A percentile compares a stretch with the other conserved stretches of the same genome.
Conservation (phyloP, 2,329 filamentous ascomycete genomes). For the Calonectria crousiana region DNA sequence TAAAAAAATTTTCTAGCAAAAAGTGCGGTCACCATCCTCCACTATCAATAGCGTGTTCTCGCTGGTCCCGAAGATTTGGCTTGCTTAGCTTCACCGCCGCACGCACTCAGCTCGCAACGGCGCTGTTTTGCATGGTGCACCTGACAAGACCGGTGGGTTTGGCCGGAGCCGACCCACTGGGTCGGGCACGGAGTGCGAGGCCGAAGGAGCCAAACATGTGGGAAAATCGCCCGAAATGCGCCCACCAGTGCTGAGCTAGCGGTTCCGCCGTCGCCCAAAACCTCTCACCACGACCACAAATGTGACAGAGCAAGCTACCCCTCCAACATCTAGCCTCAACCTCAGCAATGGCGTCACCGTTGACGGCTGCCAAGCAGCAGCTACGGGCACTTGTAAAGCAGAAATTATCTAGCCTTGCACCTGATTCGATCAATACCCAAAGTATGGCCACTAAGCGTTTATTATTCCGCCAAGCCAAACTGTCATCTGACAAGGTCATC, state of each 20-base stretch:
- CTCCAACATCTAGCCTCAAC: conserved; percentile 24
- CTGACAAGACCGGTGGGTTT: conserved; percentile 35
- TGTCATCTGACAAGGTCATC: conserved; percentile 34
- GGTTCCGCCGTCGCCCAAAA: conserved; percentile 17
- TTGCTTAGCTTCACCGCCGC: conserved; percentile 19
- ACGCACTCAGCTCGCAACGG: conserved; percentile 4
- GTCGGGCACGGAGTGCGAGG: conserved; percentile 23
- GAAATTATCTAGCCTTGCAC: conserved; percentile 70
- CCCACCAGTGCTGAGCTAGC: conserved; percentile 11
- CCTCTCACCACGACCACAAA: conserved; percentile 21
- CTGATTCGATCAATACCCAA: conserved; percentile 74
- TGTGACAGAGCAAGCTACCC: conserved; percentile 2
- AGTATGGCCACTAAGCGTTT: conserved; percentile 65
- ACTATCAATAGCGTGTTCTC: not conserved
- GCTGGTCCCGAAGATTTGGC: not conserved
- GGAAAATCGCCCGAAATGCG: conserved; percentile 7
- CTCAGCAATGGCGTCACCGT: conserved; percentile 61
- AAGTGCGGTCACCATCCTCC: not conserved
- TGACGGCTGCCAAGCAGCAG: conserved; percentile 80
- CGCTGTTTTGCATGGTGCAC: conserved; percentile 5
- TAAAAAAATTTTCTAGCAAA: not conserved
- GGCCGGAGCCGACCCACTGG: conserved; percentile 32
- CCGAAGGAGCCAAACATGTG: conserved; percentile 23
- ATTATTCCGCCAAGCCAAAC: not conserved
- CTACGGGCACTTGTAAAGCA: conserved; percentile 78